Evolutionary conservation across 495 filamentous ascomycete species (phyloP).

Genomic region (Penicillium cosmopolitanum): DNA sequence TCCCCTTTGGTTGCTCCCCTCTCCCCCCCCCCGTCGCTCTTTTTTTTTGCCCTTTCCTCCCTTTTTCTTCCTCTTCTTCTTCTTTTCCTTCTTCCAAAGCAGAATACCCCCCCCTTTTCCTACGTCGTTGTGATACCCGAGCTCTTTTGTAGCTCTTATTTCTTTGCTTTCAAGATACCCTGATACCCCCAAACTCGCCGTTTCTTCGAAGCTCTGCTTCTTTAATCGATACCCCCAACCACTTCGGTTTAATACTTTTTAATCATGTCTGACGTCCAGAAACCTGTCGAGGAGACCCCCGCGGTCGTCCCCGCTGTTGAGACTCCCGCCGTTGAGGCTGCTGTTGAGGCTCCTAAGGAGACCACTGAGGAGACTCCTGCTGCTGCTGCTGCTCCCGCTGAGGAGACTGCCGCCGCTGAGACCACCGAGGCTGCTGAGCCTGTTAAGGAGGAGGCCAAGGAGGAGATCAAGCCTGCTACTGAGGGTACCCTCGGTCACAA

Average conservation of each 20-base stretch:
- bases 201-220: constrained; percentile 36
- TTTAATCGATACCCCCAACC: constrained; percentile 41
- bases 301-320: constrained; percentile 43
- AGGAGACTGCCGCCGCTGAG: constrained; percentile 22
- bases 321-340: constrained; percentile 39
- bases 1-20: constrained; percentile 34
- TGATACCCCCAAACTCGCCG: constrained; percentile 39
- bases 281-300: constrained; percentile 53
- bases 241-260: constrained; percentile 32
- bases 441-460: constrained; percentile 46
- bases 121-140: constrained; percentile 53
- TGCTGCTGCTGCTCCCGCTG: constrained; percentile 40
- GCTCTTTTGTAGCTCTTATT: constrained; percentile 48
- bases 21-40: constrained; percentile 32
- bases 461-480: constrained; percentile 55
- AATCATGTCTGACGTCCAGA: constrained; percentile 57
- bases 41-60: constrained; percentile 35
- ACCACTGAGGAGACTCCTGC: constrained; percentile 42
- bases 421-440: constrained; percentile 41
- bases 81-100: constrained; percentile 27
- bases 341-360: constrained; percentile 43
- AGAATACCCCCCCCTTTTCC: constrained; percentile 30
- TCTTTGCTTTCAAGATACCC: constrained; percentile 49
- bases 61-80: constrained; percentile 34
- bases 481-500: constrained; percentile 86